Percentiles rank a stretch among this genome's conserved stretches.
phyloP scores from a whole-genome alignment of 306 rosid species.

The Pyrus bretschneideri region DNA sequence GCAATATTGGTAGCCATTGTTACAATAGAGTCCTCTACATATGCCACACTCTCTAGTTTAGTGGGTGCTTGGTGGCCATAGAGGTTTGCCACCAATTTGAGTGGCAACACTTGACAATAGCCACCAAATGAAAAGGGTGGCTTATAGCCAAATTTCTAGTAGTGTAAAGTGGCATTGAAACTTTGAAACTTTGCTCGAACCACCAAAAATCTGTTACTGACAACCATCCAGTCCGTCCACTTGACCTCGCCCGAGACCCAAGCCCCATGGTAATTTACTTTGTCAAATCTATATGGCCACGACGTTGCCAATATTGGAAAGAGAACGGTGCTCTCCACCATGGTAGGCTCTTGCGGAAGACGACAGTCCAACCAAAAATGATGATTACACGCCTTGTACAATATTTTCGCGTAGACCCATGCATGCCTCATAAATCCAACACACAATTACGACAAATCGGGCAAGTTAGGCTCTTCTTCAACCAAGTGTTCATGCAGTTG shows the following conservation, averaged over 20 bases:
- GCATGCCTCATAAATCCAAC: not conserved
- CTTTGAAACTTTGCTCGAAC: not conserved
- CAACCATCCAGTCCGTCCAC: not conserved
- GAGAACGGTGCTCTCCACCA: not conserved
- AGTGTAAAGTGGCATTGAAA: not conserved
- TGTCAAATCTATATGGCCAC: not conserved
- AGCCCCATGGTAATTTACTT: not conserved
- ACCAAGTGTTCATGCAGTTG: conserved; percentile 40
- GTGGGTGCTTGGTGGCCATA: no score
- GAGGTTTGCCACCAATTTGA: no score
- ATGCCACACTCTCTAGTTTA: no score
- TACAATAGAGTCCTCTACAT: no score
- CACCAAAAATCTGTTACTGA: not conserved
- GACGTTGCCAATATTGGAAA: not conserved
- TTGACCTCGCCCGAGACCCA: not conserved
- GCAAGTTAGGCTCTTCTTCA: conserved; percentile 33
- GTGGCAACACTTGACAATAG: no score
- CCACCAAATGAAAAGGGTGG: no score
- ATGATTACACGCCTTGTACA: not conserved
- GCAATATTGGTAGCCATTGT: no score
- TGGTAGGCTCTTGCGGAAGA: not conserved
- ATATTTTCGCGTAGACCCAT: not conserved
- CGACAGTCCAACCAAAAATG: not conserved
- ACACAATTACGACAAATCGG: conserved; percentile 48
- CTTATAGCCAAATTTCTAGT: no score